Evolutionary conservation across 345 rosid species (phyloP).

Genomic region (Bruguiera sexangula): DNA sequence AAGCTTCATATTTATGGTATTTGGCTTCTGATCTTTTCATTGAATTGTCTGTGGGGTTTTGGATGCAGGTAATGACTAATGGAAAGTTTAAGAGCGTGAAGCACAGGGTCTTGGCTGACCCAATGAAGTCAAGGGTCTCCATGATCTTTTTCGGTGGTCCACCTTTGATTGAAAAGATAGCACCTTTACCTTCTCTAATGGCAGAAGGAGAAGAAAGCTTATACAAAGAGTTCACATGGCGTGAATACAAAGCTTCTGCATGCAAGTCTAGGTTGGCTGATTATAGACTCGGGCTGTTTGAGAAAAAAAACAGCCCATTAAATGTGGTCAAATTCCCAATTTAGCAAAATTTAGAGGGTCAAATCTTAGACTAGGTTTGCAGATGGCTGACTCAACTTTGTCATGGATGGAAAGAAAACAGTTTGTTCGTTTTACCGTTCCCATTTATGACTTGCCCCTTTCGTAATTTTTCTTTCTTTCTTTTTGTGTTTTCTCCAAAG

Average conservation of each 20-base stretch:
- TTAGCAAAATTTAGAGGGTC: slow-evolving; percentile 19
- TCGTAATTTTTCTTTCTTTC: neutral
- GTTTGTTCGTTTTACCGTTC: slow-evolving; percentile 9
- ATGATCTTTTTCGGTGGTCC: slow-evolving; percentile 94
- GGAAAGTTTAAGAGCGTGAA: slow-evolving; percentile 84
- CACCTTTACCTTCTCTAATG: slow-evolving; percentile 48
- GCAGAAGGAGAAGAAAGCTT: slow-evolving; percentile 55
- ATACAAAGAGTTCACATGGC: slow-evolving; percentile 87
- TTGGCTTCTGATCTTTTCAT: neutral
- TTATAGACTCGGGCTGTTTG: slow-evolving; percentile 66
- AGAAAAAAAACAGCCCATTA: slow-evolving; percentile 29
- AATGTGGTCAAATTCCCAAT: slow-evolving; percentile 16
- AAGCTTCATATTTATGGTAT: neutral
- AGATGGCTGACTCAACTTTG: slow-evolving; percentile 21
- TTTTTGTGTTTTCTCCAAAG: neutral
- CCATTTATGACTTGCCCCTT: neutral
- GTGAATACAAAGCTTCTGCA: slow-evolving; percentile 69
- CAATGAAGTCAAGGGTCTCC: slow-evolving; percentile 60
- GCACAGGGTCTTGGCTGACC: slow-evolving; percentile 74
- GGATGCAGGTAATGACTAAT: slow-evolving; percentile 77
- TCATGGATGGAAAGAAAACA: slow-evolving; percentile 31
- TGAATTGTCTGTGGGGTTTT: neutral
- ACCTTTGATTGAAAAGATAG: slow-evolving; percentile 52
- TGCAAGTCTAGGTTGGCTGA: slow-evolving; percentile 75
- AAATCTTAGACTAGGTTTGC: slow-evolving; percentile 3